These are phyloP conservation scores for Dryadomyces sulphureus DNA, from an alignment of 2,329 filamentous ascomycete genomes.

Conservation along the genomic window DNA sequence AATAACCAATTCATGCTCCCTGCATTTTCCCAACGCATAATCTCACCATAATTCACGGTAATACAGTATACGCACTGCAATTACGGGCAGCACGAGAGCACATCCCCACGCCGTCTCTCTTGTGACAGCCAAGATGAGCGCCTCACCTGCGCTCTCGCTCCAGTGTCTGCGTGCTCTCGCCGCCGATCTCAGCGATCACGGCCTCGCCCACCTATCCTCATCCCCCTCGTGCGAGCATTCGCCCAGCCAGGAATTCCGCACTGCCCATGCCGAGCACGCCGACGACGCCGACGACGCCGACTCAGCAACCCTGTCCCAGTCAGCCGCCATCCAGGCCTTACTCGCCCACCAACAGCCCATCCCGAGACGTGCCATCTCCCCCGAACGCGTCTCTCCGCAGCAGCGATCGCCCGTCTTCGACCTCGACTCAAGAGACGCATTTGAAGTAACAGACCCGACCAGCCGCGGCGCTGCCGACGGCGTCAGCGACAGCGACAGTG, in stretches of 20 bases:
- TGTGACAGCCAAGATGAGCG: constrained; percentile 3
- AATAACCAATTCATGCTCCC: no score
- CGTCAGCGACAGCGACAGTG: constrained; percentile 3
- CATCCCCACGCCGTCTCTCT: no score
- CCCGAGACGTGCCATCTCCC: constrained; percentile 13
- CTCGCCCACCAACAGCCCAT: constrained; percentile 21
- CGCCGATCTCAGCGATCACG: not conserved
- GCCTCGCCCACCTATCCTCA: not conserved
- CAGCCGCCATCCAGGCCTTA: constrained; percentile 9
- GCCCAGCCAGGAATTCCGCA: constrained; percentile 20
- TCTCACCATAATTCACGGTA: constrained; percentile 24
- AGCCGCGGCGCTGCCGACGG: not conserved
- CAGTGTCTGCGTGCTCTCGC: constrained; percentile 5
- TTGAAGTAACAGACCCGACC: not conserved
- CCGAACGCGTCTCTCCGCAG: constrained; percentile 5
- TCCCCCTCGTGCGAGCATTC: no score
- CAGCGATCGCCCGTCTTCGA: constrained; percentile 7
- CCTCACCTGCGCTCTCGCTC: constrained; percentile 6
- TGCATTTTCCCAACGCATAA: constrained; percentile 12
- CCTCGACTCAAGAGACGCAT: constrained; percentile 20
- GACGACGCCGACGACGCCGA: constrained; percentile 13
- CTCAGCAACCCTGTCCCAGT: not conserved
- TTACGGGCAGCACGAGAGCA: no score
- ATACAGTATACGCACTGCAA: no score
- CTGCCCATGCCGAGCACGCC: constrained; percentile 16